phyloP scores from a whole-genome alignment of 139 green algal genomes.

The Chlorella sp. region DNA sequence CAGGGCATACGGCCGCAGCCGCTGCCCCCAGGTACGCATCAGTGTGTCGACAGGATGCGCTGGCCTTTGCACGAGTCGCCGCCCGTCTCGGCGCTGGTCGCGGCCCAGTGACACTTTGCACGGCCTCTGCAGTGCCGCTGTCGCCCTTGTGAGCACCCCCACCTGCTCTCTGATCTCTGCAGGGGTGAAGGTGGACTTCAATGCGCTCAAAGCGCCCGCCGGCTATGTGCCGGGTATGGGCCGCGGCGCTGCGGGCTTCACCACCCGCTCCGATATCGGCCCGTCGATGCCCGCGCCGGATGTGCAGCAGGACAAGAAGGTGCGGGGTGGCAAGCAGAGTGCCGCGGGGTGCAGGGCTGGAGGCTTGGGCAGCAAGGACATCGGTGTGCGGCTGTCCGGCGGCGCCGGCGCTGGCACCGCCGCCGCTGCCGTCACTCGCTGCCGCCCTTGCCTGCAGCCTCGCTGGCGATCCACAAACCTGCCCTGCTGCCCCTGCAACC shows the following conservation, averaged over 20 bases:
- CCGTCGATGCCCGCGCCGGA: constrained; percentile 51
- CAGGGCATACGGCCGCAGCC: constrained; percentile 11
- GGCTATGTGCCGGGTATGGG: constrained; percentile 96
- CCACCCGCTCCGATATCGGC: constrained; percentile 97
- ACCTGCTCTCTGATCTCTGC: neutral
- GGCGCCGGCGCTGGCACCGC: neutral
- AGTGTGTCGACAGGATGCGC: no score
- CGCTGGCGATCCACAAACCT: neutral
- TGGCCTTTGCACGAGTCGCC: no score
- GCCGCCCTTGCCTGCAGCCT: neutral
- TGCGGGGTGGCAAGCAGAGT: neutral
- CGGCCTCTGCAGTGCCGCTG: no score
- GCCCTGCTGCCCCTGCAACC: neutral
- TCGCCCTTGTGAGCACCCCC: neutral
- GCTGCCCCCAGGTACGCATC: constrained; percentile 9
- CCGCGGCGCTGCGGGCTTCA: constrained; percentile 97
- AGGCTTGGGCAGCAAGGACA: neutral
- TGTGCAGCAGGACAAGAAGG: constrained; percentile 42
- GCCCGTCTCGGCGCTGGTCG: no score
- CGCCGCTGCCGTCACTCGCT: neutral
- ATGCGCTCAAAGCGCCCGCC: constrained; percentile 76
- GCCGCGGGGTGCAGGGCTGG: neutral
- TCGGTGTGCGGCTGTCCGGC: no score
- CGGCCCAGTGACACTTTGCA: no score
- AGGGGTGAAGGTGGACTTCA: constrained; percentile 79